Evolutionary conservation across 345 rosid genomes (phyloP), one percentile per base, ranked within the genome.

Genomic region (Angophora floribunda): DNA sequence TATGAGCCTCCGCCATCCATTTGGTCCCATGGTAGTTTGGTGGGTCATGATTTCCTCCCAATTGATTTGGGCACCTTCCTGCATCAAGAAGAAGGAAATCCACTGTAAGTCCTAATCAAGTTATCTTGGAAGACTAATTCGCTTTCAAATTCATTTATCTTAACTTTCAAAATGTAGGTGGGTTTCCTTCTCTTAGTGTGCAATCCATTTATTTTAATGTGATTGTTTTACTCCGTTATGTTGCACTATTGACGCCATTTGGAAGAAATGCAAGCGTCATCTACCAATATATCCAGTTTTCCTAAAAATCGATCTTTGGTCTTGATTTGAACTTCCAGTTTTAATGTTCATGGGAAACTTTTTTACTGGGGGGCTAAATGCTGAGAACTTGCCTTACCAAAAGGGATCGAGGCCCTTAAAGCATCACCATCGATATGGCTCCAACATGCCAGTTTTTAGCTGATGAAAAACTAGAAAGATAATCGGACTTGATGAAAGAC

Each of bases 21-120:
- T 93, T 95, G 26, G 93, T 86, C 0, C 95, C 94, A 32, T 89
- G 92, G 86, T 93, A 94, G 91, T 94, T 95, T 55, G 89, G 30
- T 93, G 88, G 26, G 80, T 89, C 55, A 89, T 78, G 61, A 90
- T 78, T 87, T 92, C 88, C 24, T 86, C 87, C 67, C 92, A 85
- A 30, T 93, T 89, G 44, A 86, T 51, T 3, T 85, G 87, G n/a
- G 59, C 91, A 26, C 80, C 80, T 70, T 36, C 4, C 80, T 36
- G 80, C 80, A 36, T 9, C 80, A 70, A 28, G 32, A 61, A 70
- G 45, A 32, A 9, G 45, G 8, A 70, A 36, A 24, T 70, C 36
- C 24, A 13, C 17, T 7, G 5, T 9, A 17, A 14, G 13, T 61
- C 70, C 32, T 61, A 61, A 19, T 36, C 24, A 19, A 70, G 2